phyloP scores from a whole-genome alignment of 352 stramenopile genomes.

The Nothophytophthora sp. region DNA sequence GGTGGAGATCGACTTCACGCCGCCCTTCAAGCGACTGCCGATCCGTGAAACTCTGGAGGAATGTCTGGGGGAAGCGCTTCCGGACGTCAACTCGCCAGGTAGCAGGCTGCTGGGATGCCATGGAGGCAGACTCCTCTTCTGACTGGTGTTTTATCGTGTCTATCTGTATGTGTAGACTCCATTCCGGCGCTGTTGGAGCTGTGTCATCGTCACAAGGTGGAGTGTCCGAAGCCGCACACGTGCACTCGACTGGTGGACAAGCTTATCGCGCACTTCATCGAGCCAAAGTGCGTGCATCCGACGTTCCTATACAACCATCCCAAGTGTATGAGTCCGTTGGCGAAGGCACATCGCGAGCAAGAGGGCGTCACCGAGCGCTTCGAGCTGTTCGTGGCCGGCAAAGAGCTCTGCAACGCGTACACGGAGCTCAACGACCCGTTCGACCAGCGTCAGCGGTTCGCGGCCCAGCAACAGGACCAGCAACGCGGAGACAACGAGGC shows the following conservation, averaged over 20 bases:
- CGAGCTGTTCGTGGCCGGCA: constrained; percentile 97
- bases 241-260: constrained; percentile 85
- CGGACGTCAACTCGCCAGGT: constrained; percentile 72
- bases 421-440: constrained; percentile 98
- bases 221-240: constrained; percentile 70
- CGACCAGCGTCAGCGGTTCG: constrained; percentile 84
- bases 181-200: constrained; percentile 62
- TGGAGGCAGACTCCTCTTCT: no score
- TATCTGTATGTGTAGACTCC: no score
- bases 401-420: constrained; percentile 99
- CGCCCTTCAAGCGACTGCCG: constrained; percentile 95
- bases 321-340: constrained; percentile 96
- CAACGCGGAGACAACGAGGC: constrained; percentile 82
- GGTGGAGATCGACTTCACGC: constrained; percentile 93
- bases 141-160: no score
- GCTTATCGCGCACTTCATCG: constrained; percentile 89
- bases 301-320: constrained; percentile 99
- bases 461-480: constrained; percentile 81
- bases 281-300: constrained; percentile 88
- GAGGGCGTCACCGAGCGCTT: constrained; percentile 97
- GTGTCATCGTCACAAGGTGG: constrained; percentile 70
- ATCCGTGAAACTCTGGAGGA: constrained; percentile 89
- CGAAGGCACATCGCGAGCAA: constrained; percentile 96
- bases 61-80: constrained; percentile 64
- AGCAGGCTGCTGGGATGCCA: no score